Base-by-base conservation (phyloP, 192 early-diverging fungal species). In the Borealophlyctis nickersoniae region DNA sequence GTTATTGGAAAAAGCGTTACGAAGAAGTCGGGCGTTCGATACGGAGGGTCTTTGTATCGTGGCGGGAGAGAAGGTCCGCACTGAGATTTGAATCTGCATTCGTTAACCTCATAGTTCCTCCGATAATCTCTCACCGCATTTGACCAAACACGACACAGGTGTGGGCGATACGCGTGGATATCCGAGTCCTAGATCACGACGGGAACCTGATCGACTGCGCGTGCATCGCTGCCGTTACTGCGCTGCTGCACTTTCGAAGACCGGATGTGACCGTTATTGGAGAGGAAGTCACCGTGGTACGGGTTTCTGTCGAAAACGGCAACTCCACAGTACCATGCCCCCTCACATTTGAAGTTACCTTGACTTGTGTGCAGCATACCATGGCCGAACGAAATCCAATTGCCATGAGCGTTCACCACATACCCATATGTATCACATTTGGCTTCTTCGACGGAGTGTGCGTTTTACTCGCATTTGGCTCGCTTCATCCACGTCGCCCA, bases 181-280 rank as follows among this genome's bases (percentile, higher is more conserved):
- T 98, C 33, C 89, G 91, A 39, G 91, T 98, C 58, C 72, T 99
- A 45, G 94, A 97, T 71, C 83, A 98, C 67, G 90, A 92, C 62
- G 97, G 97, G 51, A 99, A 98, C 73, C 69, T 97, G 61, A 70
- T 92, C 13, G 97, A 99, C 62, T 91, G 90, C 16, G 94, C 93
- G 0, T 88, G 90, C 36, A 87, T 96, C 51, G 94, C 94, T 0
- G 89, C 94, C 2, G 88, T 97, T 27, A 83, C 91, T 1, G 95
- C 93, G 3, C 67, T 99, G 30, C 68, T 87, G 57, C 93, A 96
- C 60, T 99, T 98, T 66, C 77, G 88, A 49, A 77, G 97, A 27
- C 95, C 95, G n/a, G 97, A 98, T 69, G 91, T 97, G 29, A 92
- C 93, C 11, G 88, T 99, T 0, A 78, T 87, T n/a, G 95, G 92